Percentiles rank a stretch among this genome's conserved stretches.
Conservation (phyloP, 148 eudicot genomes). For the Euryodendron excelsum region DNA sequence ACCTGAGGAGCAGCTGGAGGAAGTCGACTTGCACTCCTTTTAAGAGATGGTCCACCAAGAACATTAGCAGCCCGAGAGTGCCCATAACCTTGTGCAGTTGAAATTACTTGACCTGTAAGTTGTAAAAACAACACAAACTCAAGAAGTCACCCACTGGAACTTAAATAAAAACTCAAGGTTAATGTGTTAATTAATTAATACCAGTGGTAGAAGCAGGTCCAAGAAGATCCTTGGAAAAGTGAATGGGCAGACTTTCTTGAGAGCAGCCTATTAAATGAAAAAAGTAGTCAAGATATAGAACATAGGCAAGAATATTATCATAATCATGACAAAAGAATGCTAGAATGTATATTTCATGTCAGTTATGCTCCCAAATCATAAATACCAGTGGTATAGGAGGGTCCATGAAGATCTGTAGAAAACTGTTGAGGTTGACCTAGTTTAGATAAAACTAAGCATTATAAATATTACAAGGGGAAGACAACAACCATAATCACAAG, state of each 20-base stretch:
- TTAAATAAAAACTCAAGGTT: background rate
- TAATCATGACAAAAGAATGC: background rate
- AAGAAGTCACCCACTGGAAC: background rate
- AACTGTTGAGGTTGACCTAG: background rate
- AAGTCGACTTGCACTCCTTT: conserved; percentile 10
- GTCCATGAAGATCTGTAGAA: conserved; percentile 7
- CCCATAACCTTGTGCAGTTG: conserved; percentile 16
- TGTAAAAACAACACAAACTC: background rate
- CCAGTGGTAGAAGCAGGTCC: background rate
- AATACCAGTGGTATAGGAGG: conserved; percentile 3
- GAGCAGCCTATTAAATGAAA: conserved; percentile 3
- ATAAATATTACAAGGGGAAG: background rate
- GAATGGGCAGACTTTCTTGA: background rate
- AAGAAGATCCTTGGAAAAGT: conserved; percentile 5
- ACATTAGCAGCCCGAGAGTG: conserved; percentile 6
- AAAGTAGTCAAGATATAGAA: background rate
- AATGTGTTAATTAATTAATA: background rate
- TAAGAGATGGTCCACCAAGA: conserved; percentile 1
- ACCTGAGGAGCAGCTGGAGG: conserved; percentile 21
- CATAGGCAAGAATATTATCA: background rate
- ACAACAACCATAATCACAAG: background rate
- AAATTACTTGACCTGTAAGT: conserved; percentile 26
- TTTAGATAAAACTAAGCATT: background rate
- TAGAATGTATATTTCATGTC: no score
- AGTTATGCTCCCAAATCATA: no score